These are phyloP conservation scores for Athelia psychrophila DNA, from an alignment of 1,284 basidiomycete genomes.

Conservation along the genomic window DNA sequence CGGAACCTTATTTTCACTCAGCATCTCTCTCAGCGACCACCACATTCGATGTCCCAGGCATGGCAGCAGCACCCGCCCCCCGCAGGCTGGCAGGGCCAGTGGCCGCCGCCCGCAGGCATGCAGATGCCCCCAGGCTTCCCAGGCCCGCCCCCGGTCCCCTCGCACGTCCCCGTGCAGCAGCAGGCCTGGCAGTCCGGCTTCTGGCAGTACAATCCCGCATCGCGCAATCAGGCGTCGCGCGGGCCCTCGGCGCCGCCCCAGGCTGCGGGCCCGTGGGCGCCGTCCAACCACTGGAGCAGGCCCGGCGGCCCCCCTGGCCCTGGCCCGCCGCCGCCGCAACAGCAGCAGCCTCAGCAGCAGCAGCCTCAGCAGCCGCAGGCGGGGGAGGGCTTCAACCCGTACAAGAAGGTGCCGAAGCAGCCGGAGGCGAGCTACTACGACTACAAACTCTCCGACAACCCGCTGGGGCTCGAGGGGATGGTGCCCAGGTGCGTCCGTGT, in stretches of 20 bases:
- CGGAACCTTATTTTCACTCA: no score
- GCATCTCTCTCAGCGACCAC: no score
- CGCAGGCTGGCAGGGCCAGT: conserved; percentile 27
- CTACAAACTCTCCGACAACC: neutral
- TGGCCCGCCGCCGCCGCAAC: no score
- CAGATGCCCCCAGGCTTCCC: conserved; percentile 28
- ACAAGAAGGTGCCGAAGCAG: neutral
- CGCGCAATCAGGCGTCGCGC: neutral
- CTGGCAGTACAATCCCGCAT: conserved; percentile 28
- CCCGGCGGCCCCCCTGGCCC: neutral
- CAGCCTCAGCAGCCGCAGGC: neutral
- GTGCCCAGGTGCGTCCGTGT: conserved; percentile 51
- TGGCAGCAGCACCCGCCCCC: neutral
- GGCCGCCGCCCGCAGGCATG: conserved; percentile 25
- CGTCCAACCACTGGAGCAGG: neutral
- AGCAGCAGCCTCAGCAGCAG: neutral
- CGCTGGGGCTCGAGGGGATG: conserved; percentile 62
- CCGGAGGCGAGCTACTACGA: neutral
- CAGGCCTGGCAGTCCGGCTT: conserved; percentile 23
- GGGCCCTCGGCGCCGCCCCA: neutral
- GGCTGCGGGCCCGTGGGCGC: neutral
- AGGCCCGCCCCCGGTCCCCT: conserved; percentile 25
- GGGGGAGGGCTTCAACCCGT: neutral
- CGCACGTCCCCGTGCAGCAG: conserved; percentile 7
- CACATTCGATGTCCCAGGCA: neutral